Evolutionary conservation across 2,329 filamentous ascomycete species (phyloP).

Genomic region (Zymoseptoria passerinii): DNA sequence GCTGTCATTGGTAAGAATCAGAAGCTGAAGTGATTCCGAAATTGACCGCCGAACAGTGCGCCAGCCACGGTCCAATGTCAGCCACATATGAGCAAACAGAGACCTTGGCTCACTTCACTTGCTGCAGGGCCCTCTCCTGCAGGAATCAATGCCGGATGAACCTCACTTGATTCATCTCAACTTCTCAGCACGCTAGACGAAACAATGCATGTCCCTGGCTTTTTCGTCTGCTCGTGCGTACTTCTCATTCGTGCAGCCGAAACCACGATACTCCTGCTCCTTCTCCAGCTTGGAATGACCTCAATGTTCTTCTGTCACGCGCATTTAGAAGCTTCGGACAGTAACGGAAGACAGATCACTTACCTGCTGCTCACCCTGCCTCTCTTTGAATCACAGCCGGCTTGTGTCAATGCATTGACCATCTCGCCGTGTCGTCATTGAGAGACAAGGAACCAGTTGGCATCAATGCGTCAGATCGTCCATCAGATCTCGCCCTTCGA

Average conservation of each 20-base stretch:
- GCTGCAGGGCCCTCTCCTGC: neutral
- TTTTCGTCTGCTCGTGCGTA: neutral
- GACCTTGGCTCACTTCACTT: neutral
- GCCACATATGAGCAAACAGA: neutral
- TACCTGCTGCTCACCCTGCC: neutral
- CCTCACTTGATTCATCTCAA: neutral
- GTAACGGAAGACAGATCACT: no score
- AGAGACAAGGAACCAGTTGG: neutral
- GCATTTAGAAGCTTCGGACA: neutral
- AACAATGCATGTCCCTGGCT: neutral
- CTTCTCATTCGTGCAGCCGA: neutral
- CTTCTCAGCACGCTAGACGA: neutral
- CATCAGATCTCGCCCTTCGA: neutral
- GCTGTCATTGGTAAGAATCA: no score
- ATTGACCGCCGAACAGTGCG: neutral
- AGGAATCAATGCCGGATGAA: neutral
- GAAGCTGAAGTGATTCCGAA: no score
- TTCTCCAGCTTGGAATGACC: neutral
- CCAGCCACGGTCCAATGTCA: no score
- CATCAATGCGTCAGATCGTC: no score
- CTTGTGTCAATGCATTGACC: neutral
- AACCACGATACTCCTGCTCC: neutral
- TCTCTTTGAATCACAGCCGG: neutral
- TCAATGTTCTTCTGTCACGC: neutral
- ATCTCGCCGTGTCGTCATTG: neutral